Evolutionary conservation across 352 stramenopile genomes (phyloP).

Genomic region (Phytophthora cajani): DNA sequence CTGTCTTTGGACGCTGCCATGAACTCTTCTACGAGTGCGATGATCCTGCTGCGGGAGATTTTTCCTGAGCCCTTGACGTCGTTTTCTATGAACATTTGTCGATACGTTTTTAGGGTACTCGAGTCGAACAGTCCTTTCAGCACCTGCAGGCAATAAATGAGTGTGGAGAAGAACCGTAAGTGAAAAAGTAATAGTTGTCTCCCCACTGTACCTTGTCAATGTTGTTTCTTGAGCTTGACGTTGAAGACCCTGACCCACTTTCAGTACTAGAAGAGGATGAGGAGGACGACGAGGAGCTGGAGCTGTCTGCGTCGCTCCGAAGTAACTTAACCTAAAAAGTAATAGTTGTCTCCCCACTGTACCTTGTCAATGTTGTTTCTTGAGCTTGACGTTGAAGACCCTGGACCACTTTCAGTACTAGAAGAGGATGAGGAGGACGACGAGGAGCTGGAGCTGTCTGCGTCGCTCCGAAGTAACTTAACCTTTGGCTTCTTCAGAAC

Average conservation of each 20-base stretch:
- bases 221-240: conserved; percentile 7
- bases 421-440: conserved; percentile 28
- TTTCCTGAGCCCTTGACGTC: conserved; percentile 45
- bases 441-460: conserved; percentile 30
- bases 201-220: conserved; percentile 31
- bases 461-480: conserved; percentile 20
- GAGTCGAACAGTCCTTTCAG: conserved; percentile 49
- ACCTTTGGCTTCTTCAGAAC: conserved; percentile 54
- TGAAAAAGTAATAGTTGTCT: neutral
- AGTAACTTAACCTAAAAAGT: conserved; percentile 32
- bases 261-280: conserved; percentile 22
- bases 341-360: neutral
- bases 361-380: conserved; percentile 33
- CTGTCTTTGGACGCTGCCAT: conserved; percentile 12
- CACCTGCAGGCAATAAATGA: conserved; percentile 24
- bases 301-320: conserved; percentile 26
- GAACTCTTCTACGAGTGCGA: conserved; percentile 46
- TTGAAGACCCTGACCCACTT: conserved; percentile 16
- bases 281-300: conserved; percentile 25
- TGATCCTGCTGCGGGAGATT: conserved; percentile 49
- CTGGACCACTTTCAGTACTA: conserved; percentile 17
- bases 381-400: conserved; percentile 15
- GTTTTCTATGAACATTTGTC: conserved; percentile 41
- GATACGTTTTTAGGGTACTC: conserved; percentile 42
- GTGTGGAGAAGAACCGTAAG: neutral